A percentile compares a stretch with the other conserved stretches of the same genome.
phyloP scores from a whole-genome alignment of 164 flowering plant species.

The Berberis thunbergii region DNA sequence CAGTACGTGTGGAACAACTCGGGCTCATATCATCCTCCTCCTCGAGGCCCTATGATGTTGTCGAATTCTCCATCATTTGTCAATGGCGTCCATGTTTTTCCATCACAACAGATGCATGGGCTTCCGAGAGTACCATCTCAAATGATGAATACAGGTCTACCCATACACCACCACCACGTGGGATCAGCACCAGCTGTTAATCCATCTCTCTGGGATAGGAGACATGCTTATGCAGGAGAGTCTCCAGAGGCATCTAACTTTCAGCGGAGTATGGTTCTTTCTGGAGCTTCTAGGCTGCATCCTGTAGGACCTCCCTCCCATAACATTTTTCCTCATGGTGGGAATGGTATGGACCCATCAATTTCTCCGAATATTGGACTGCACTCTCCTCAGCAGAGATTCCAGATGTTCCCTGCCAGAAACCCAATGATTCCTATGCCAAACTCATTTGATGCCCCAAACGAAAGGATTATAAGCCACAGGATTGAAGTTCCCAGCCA shows the following conservation, averaged over 20 bases:
- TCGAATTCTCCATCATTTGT: constrained; percentile 63
- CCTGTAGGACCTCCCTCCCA: constrained; percentile 66
- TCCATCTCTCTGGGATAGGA: constrained; percentile 74
- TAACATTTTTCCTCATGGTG: constrained; percentile 44
- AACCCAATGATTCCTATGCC: constrained; percentile 54
- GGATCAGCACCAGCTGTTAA: constrained; percentile 85
- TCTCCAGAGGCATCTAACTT: constrained; percentile 59
- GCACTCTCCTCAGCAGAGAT: constrained; percentile 59
- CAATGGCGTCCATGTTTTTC: constrained; percentile 32
- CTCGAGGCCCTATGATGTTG: constrained; percentile 51
- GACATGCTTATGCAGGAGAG: constrained; percentile 49
- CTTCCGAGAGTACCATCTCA: constrained; percentile 40
- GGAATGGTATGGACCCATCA: constrained; percentile 47
- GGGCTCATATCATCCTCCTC: constrained; percentile 40
- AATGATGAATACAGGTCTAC: constrained; percentile 40
- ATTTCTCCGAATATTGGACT: constrained; percentile 41
- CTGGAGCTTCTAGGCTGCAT: constrained; percentile 37
- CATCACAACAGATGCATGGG: constrained; percentile 30
- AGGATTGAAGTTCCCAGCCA: constrained; percentile 50
- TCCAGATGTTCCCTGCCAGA: constrained; percentile 62
- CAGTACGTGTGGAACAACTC: constrained; percentile 51
- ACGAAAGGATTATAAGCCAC: constrained; percentile 50
- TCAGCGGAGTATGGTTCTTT: constrained; percentile 52
- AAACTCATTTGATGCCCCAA: constrained; percentile 52
- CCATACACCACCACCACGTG: constrained; percentile 59